Evolutionary conservation across 352 stramenopile species (phyloP).

Genomic region (Phytophthora uliginosa): DNA sequence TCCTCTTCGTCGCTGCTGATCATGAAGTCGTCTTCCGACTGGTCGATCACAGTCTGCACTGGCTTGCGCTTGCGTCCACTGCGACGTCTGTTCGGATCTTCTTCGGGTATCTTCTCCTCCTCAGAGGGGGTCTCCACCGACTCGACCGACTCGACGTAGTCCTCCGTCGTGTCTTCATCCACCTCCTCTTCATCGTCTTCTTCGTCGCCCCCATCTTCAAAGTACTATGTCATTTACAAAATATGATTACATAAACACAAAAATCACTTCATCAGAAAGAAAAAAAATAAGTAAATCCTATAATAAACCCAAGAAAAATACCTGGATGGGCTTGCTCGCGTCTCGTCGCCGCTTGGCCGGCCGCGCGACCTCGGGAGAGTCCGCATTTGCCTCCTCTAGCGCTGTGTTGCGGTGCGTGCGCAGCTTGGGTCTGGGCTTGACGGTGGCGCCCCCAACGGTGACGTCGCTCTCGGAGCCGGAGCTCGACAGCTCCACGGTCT

Average conservation of each 20-base stretch:
- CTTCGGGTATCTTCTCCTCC: conserved; percentile 32
- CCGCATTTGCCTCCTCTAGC: conserved; percentile 16
- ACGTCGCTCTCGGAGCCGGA: conserved; percentile 43
- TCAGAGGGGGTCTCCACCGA: conserved; percentile 33
- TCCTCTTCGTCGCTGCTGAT: conserved; percentile 49
- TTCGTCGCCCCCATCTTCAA: conserved; percentile 24
- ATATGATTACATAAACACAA: conserved; percentile 21
- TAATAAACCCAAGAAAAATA: conserved; percentile 26
- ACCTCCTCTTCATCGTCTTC: conserved; percentile 36
- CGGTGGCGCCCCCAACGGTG: conserved; percentile 13
- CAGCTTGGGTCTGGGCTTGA: conserved; percentile 54
- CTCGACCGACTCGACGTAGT: conserved; percentile 20
- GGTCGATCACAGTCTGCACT: conserved; percentile 33
- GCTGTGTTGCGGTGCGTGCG: conserved; percentile 37
- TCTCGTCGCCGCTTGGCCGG: conserved; percentile 39
- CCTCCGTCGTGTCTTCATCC: conserved; percentile 48
- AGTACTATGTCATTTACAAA: conserved; percentile 11
- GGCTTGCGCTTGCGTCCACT: conserved; percentile 49
- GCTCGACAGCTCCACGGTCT: conserved; percentile 34
- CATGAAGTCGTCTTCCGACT: conserved; percentile 46
- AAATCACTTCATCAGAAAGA: conserved; percentile 10
- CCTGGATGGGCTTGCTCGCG: conserved; percentile 31
- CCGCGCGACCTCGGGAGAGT: conserved; percentile 26
- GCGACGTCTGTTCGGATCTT: conserved; percentile 39
- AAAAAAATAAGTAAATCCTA: conserved; percentile 6